Percentiles rank a stretch among this genome's conserved stretches.
phyloP scores from a whole-genome alignment of 2,329 filamentous ascomycete species.

The Aschersonia sp. region DNA sequence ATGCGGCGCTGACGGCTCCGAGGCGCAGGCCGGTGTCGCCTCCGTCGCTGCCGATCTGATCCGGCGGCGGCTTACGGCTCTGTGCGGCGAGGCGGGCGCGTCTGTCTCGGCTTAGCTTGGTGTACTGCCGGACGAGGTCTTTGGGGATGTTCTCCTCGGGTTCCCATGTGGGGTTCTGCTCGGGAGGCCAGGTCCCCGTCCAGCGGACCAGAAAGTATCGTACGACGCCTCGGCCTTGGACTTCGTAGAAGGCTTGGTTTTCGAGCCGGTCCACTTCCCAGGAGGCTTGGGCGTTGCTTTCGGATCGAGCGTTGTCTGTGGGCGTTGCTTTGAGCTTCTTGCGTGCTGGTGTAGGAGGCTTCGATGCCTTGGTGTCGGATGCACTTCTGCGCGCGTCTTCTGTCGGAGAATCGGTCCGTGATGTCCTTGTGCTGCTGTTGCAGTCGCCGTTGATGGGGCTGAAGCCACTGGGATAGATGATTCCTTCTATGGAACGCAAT shows the following conservation, averaged over 20 bases:
- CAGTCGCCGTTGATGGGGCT: neutral
- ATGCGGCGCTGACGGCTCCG: neutral
- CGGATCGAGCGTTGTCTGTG: neutral
- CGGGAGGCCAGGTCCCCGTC: constrained; percentile 40
- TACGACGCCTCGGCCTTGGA: constrained; percentile 18
- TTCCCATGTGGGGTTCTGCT: constrained; percentile 45
- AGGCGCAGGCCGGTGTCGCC: no score
- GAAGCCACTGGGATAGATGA: neutral
- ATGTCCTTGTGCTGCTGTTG: neutral
- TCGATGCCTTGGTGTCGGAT: neutral
- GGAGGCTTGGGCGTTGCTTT: constrained; percentile 10
- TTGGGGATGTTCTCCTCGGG: constrained; percentile 34
- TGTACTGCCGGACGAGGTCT: constrained; percentile 25
- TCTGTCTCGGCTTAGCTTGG: constrained; percentile 15
- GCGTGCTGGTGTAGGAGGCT: neutral
- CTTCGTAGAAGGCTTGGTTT: constrained; percentile 22
- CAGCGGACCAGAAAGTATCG: constrained; percentile 39
- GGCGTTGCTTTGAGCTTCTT: constrained; percentile 1
- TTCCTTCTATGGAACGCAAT: constrained; percentile 2
- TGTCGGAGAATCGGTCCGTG: neutral
- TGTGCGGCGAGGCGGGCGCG: constrained; percentile 2
- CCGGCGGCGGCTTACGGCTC: constrained; percentile 1
- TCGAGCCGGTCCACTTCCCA: constrained; percentile 32
- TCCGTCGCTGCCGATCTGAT: neutral
- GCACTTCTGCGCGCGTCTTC: neutral